Base-by-base conservation (phyloP, 164 flowering plant species). In the Macadamia integrifolia region DNA sequence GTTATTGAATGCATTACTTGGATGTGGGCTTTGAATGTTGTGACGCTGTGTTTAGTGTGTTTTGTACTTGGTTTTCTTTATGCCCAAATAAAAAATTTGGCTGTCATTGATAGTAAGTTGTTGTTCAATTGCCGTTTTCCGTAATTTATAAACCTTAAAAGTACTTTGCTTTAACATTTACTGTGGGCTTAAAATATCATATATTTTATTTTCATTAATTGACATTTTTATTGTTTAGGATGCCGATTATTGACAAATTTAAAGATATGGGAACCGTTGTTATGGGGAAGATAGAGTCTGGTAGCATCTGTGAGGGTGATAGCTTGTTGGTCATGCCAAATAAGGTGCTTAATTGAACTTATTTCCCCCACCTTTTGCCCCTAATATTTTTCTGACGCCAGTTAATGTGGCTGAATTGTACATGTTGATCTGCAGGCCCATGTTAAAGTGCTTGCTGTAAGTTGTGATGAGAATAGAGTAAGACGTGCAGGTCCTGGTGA, bases 231-330 rank as follows among this genome's bases (percentile, higher is more conserved):
- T 29, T n/a, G 18, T 79, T 74, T 74, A 95, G 99, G 86, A 77
- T 95, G 92, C 97, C 99, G 32, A 91, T 95, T 53, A 83, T 95
- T 62, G 99, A 95, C 83, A 95, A 85, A 77, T 92, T 90, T 69
- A 95, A 89, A 68, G 99, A 92, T 81, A 90, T 92, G 98, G 99
- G 98, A 73, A 89, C 98, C 74, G 97, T 92, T 77, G 88, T 91
- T 14, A 95, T 95, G 98, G 98, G 99, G 10, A 95, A 95, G 79
- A 85, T 89, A 15, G 99, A 95, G 77, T 92, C 98, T 75, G 97
- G 99, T 46, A 88, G 81, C 56, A 72, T 90, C n/a, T 75, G 86
- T 50, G 97, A 92, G 78, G 99, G 99, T 64, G 94, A 89, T 69
- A 81, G 69, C 71, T 69, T 95, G 74, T 9, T 88, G 78, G 67